These are phyloP conservation scores for Leccinellum rugosiceps DNA, from an alignment of 768 basidiomycete genomes.

Conservation along the genomic window DNA sequence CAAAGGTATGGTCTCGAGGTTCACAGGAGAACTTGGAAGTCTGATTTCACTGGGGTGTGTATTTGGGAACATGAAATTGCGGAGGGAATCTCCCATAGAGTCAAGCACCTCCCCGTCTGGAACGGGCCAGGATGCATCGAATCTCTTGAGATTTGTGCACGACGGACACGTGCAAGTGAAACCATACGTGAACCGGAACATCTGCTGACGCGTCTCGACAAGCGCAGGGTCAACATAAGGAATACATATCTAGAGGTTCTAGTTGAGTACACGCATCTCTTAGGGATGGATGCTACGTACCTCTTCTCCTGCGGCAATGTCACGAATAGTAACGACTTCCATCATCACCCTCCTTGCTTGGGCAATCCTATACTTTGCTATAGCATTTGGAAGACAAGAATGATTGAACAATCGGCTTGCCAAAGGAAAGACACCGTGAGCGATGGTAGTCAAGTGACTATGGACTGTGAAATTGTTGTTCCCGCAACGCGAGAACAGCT, in stretches of 20 bases:
- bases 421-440: conserved; percentile 71
- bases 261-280: not conserved
- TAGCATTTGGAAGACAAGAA: conserved; percentile 74
- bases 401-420: conserved; percentile 85
- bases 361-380: conserved; percentile 52
- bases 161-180: conserved; percentile 63
- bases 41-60: conserved; percentile 14
- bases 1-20: conserved; percentile 34
- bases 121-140: conserved; percentile 41
- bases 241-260: conserved; percentile 55
- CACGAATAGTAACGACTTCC: conserved; percentile 62
- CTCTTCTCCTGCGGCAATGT: conserved; percentile 61
- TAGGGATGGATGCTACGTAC: conserved; percentile 32
- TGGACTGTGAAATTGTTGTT: conserved; percentile 84
- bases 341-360: conserved; percentile 42
- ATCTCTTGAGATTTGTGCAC: conserved; percentile 43
- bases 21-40: conserved; percentile 29
- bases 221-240: conserved; percentile 81
- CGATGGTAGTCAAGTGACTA: conserved; percentile 65
- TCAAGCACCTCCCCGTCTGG: conserved; percentile 18
- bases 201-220: conserved; percentile 53
- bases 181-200: conserved; percentile 61
- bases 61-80: conserved; percentile 38
- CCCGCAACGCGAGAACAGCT: conserved; percentile 58
- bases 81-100: conserved; percentile 32